These are phyloP conservation scores for Leccinum variicolor DNA, from an alignment of 768 basidiomycete species.

Conservation along the genomic window DNA sequence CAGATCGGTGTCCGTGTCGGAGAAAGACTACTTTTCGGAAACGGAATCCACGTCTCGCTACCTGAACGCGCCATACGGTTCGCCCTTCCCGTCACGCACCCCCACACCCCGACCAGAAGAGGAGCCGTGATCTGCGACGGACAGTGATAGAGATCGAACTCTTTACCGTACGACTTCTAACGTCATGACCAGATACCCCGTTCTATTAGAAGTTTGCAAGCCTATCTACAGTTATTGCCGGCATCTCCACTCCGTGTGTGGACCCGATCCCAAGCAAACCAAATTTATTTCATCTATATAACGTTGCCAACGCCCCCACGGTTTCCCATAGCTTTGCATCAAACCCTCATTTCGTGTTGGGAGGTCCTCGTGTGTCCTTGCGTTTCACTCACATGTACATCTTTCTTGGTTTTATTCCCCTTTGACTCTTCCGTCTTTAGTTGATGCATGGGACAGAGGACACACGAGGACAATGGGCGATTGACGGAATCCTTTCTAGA, in stretches of 20 bases:
- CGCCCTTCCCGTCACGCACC: conserved; percentile 47
- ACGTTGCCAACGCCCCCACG: conserved; percentile 28
- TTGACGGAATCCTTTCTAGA: conserved; percentile 22
- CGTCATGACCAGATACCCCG: conserved; percentile 33
- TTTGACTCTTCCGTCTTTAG: conserved; percentile 8
- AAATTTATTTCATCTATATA: conserved; percentile 36
- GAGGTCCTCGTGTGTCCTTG: conserved; percentile 19
- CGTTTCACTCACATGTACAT: conserved; percentile 13
- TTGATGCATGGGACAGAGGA: conserved; percentile 18
- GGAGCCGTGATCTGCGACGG: conserved; percentile 21
- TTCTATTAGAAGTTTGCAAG: conserved; percentile 33
- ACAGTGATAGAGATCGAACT: conserved; percentile 14
- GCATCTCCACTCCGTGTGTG: conserved; percentile 21
- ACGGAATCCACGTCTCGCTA: conserved; percentile 44
- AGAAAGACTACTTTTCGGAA: conserved; percentile 36
- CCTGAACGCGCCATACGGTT: conserved; percentile 48
- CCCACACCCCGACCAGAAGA: conserved; percentile 41
- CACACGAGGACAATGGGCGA: conserved; percentile 16
- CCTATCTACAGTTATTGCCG: conserved; percentile 33
- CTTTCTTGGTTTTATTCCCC: conserved; percentile 23
- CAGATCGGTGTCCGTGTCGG: conserved; percentile 23
- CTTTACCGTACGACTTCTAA: conserved; percentile 34
- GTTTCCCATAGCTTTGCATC: conserved; percentile 27
- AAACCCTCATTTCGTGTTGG: conserved; percentile 11
- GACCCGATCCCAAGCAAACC: conserved; percentile 25